Percentiles rank a stretch among this genome's conserved stretches.
phyloP scores from a whole-genome alignment of 2,329 filamentous ascomycete species.

The Hymenoscyphus repandus region DNA sequence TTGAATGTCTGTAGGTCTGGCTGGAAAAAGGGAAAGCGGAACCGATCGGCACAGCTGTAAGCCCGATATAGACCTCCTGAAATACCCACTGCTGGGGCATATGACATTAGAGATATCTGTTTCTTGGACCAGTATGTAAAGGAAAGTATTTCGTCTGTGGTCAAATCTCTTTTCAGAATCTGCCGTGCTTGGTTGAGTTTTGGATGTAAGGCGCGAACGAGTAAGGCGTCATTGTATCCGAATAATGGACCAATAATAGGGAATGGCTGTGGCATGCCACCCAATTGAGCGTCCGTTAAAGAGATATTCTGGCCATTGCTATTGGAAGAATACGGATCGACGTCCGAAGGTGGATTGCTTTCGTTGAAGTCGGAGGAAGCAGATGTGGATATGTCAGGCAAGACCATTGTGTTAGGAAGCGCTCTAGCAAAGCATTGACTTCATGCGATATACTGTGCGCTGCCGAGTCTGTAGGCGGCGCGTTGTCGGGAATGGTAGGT shows the following conservation, averaged over 20 bases:
- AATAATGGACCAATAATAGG: slow-evolving; percentile 15
- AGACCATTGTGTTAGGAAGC: slow-evolving; percentile 20
- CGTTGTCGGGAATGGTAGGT: background rate
- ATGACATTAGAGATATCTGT: slow-evolving; percentile 24
- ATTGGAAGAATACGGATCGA: slow-evolving; percentile 22
- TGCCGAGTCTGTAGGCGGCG: too few relatives aligned
- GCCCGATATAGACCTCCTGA: slow-evolving; percentile 23
- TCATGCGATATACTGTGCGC: background rate
- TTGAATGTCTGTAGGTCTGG: slow-evolving; percentile 26
- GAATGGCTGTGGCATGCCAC: background rate
- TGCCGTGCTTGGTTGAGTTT: slow-evolving; percentile 4
- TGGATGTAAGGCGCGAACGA: slow-evolving; percentile 1
- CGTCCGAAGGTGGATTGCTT: slow-evolving; percentile 22
- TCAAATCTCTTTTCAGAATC: slow-evolving; percentile 19
- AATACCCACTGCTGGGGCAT: slow-evolving; percentile 19
- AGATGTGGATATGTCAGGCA: slow-evolving; percentile 14
- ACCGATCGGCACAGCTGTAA: slow-evolving; percentile 18
- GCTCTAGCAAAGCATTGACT: background rate
- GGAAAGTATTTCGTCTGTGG: slow-evolving; percentile 26
- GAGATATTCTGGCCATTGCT: background rate
- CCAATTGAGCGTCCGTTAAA: background rate
- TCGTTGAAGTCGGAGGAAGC: slow-evolving; percentile 17
- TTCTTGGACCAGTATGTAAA: slow-evolving; percentile 26
- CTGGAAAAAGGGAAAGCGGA: slow-evolving; percentile 28
- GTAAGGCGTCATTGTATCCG: slow-evolving; percentile 17